Conservation (phyloP, 331 rosid genomes). For the Quercus tomentella region DNA sequence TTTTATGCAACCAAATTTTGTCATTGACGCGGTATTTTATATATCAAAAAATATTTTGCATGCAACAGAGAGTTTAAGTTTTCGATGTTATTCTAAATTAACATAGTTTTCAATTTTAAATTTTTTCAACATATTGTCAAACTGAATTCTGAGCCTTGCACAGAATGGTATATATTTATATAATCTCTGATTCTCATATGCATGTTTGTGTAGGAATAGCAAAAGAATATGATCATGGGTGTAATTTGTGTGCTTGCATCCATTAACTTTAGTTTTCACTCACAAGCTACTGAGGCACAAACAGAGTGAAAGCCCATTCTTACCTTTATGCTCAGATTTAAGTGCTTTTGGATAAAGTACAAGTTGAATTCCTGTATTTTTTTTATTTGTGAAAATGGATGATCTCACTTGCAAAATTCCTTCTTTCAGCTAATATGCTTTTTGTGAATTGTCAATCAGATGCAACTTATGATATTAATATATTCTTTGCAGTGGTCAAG, state of each 20-base stretch:
- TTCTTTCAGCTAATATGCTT: neutral
- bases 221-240: neutral
- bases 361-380: neutral
- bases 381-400: neutral
- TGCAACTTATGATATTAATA: slow-evolving; percentile 22
- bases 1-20: neutral
- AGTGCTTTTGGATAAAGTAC: neutral
- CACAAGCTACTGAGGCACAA: neutral
- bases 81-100: neutral
- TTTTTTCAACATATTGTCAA: neutral
- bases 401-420: neutral
- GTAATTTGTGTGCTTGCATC: neutral
- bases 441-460: slow-evolving; percentile 19
- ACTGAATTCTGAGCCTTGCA: neutral
- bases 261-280: neutral
- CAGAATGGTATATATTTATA: neutral
- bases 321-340: neutral
- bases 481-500: slow-evolving; percentile 85
- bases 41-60: no score
- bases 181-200: neutral
- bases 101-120: neutral
- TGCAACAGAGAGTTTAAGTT: neutral
- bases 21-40: no score
- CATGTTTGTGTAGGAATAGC: neutral
- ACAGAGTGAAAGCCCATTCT: neutral